Evolutionary conservation across 139 green algal species (phyloP).

Genomic region (Chlamydomonas eustigma): DNA sequence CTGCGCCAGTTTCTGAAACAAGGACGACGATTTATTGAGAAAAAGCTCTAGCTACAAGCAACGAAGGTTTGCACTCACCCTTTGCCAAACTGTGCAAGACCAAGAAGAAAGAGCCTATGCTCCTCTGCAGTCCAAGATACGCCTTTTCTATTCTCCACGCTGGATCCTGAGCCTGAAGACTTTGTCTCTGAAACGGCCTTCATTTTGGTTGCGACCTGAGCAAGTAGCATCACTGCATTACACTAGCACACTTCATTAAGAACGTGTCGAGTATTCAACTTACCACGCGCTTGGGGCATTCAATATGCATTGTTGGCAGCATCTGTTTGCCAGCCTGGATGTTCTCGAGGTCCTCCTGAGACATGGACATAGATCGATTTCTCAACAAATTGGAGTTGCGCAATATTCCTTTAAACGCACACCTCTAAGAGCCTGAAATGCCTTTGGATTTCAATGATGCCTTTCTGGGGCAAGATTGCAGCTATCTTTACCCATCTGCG

Average conservation of each 20-base stretch:
- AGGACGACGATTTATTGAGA: background rate
- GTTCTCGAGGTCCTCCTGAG: background rate
- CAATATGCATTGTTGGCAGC: too few relatives aligned
- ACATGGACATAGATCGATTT: too few relatives aligned
- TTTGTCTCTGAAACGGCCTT: background rate
- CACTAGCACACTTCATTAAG: too few relatives aligned
- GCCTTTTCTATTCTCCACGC: constrained; percentile 68
- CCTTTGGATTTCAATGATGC: background rate
- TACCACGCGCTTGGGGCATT: too few relatives aligned
- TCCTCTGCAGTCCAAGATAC: constrained; percentile 95
- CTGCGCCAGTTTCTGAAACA: constrained; percentile 73
- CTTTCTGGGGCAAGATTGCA: background rate
- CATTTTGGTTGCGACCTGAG: background rate
- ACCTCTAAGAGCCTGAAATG: background rate
- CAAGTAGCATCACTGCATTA: too few relatives aligned
- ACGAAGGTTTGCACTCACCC: constrained; percentile 30
- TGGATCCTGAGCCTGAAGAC: background rate
- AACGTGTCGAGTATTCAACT: too few relatives aligned
- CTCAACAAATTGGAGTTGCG: too few relatives aligned
- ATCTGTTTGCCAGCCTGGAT: background rate
- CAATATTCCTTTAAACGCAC: background rate
- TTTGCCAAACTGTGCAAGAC: constrained; percentile 91
- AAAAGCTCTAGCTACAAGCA: background rate
- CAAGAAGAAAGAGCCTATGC: constrained; percentile 89
- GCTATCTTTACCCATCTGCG: constrained; percentile 7